phyloP scores from a whole-genome alignment of 164 flowering plant species.

The Vitis cinerea region DNA sequence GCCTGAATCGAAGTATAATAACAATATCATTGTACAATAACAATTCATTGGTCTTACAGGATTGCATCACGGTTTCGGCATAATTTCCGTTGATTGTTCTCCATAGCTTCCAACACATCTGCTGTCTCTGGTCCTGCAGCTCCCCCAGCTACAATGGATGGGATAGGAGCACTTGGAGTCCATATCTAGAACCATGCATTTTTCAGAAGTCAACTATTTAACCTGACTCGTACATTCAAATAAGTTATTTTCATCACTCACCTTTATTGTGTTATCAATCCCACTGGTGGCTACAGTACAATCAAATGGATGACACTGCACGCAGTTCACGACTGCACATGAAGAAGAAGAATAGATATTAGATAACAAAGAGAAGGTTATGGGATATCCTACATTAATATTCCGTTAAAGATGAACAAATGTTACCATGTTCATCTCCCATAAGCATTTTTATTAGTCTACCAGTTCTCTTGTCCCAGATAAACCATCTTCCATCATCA shows the following conservation, averaged over 20 bases:
- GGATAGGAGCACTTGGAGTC: conserved; percentile 73
- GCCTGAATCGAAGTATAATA: not conserved
- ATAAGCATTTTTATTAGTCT: conserved; percentile 87
- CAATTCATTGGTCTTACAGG: conserved; percentile 45
- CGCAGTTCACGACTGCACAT: conserved; percentile 83
- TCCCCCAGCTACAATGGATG: conserved; percentile 80
- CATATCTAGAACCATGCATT: conserved; percentile 57
- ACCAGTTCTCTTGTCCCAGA: conserved; percentile 94
- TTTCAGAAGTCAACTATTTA: conserved; percentile 6
- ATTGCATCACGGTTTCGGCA: conserved; percentile 55
- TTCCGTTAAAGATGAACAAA: not conserved
- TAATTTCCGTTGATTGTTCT: conserved; percentile 73
- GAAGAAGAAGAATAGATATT: conserved; percentile 12
- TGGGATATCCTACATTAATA: too few species aligned
- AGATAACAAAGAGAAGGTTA: conserved; percentile 3
- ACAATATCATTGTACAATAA: not conserved
- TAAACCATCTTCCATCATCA: conserved; percentile 99
- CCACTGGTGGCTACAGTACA: conserved; percentile 93
- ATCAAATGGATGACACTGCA: conserved; percentile 94
- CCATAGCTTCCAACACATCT: conserved; percentile 69
- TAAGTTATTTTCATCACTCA: conserved; percentile 18
- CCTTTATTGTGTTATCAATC: conserved; percentile 91
- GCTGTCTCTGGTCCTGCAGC: conserved; percentile 69
- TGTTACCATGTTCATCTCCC: conserved; percentile 89
- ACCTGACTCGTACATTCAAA: not conserved